Conservation (phyloP, 495 filamentous ascomycete genomes). For the Monascus purpureus region DNA sequence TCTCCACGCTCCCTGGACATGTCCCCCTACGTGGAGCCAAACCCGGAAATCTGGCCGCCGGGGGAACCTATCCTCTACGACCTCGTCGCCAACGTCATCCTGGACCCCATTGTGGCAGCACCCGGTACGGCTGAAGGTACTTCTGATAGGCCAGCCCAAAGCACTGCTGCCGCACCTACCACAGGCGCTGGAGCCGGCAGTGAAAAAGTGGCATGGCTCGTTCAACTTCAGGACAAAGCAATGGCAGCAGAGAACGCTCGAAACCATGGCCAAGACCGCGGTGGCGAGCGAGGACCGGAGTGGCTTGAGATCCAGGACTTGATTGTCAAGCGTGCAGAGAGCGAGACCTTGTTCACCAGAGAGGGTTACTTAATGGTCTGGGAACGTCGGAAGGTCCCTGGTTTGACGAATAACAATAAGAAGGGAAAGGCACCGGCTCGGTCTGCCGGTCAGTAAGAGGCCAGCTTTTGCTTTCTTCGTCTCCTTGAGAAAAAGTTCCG, state of each 20-base stretch:
- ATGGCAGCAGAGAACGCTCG: constrained; percentile 25
- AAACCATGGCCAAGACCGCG: constrained; percentile 14
- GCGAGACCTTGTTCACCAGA: constrained; percentile 76
- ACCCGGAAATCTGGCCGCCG: constrained; percentile 41
- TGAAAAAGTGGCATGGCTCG: constrained; percentile 39
- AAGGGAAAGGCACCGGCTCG: constrained; percentile 25
- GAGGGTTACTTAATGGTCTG: constrained; percentile 95
- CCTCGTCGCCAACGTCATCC: constrained; percentile 86
- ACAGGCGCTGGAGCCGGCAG: constrained; percentile 30
- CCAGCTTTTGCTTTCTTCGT: too few species aligned
- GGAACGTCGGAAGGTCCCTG: constrained; percentile 61
- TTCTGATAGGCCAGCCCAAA: constrained; percentile 70
- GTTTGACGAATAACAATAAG: constrained; percentile 27
- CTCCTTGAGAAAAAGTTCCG: too few species aligned
- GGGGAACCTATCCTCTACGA: constrained; percentile 92
- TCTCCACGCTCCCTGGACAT: constrained; percentile 66
- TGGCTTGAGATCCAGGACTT: constrained; percentile 94
- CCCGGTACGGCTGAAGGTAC: constrained; percentile 64
- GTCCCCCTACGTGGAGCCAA: constrained; percentile 74
- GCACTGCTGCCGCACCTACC: constrained; percentile 47
- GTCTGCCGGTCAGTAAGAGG: neutral
- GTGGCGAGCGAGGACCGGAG: constrained; percentile 37
- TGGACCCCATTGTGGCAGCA: constrained; percentile 55
- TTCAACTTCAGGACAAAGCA: constrained; percentile 43
- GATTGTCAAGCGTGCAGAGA: constrained; percentile 74